Conservation (phyloP, 2,329 filamentous ascomycete genomes). For the Lachnellula hyalina region DNA sequence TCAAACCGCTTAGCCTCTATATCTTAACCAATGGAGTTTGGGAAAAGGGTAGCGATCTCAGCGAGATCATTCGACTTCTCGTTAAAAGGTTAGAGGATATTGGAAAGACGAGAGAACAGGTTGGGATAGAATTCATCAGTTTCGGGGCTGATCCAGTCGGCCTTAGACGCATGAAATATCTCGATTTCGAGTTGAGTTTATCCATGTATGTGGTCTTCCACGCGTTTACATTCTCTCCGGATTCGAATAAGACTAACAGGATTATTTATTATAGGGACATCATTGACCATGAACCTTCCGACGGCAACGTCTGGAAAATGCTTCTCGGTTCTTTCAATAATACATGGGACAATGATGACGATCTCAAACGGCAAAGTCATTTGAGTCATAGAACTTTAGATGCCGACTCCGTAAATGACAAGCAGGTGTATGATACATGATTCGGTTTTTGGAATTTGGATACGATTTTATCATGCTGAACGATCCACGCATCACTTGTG, state of each 20-base stretch:
- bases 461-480: no score
- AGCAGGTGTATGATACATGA: background rate
- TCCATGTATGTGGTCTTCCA: slow-evolving; percentile 5
- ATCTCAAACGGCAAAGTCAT: background rate
- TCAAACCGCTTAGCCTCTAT: slow-evolving; percentile 13
- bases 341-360: background rate
- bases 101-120: background rate
- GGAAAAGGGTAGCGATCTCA: slow-evolving; percentile 1
- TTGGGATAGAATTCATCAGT: slow-evolving; percentile 21
- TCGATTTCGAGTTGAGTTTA: slow-evolving; percentile 6
- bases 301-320: slow-evolving; percentile 17
- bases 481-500: no score
- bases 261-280: slow-evolving; percentile 3
- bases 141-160: slow-evolving; percentile 10
- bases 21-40: slow-evolving; percentile 17
- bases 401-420: background rate
- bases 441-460: background rate
- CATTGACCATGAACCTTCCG: slow-evolving; percentile 6
- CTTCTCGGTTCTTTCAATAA: slow-evolving; percentile 7
- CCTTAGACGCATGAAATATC: slow-evolving; percentile 1
- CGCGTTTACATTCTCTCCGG: no score
- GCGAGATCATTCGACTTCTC: slow-evolving; percentile 1
- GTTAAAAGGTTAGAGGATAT: slow-evolving; percentile 3
- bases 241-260: no score
- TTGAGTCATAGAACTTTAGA: background rate